A percentile compares a stretch with the other conserved stretches of the same genome.
These are phyloP conservation scores for Schizothecium vesticola DNA, from an alignment of 495 filamentous ascomycete genomes.

Conservation along the genomic window DNA sequence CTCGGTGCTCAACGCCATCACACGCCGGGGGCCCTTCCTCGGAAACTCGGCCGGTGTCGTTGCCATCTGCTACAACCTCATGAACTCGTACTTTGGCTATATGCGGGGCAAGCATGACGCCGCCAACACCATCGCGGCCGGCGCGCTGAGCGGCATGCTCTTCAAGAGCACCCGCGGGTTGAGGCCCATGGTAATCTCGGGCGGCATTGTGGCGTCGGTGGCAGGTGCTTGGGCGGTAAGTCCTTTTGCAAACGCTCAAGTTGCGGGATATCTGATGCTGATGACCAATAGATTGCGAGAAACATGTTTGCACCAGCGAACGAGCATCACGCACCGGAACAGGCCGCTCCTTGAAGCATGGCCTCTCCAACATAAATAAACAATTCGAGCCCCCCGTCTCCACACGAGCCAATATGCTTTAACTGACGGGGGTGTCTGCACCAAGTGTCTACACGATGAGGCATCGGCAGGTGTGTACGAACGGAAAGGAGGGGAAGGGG, in stretches of 20 bases:
- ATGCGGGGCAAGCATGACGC: conserved; percentile 85
- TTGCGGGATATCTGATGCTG: conserved; percentile 2
- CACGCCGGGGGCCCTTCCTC: conserved; percentile 88
- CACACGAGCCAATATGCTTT: conserved; percentile 14
- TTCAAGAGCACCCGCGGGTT: conserved; percentile 93
- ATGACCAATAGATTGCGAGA: conserved; percentile 23
- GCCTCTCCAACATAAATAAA: neutral
- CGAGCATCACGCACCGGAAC: neutral
- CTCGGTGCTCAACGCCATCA: conserved; percentile 87
- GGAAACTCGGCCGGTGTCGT: conserved; percentile 93
- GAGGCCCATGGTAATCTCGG: conserved; percentile 88
- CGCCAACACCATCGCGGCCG: conserved; percentile 79
- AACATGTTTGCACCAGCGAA: conserved; percentile 25
- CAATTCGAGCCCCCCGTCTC: neutral
- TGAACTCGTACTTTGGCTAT: conserved; percentile 87
- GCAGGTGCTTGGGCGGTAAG: conserved; percentile 87
- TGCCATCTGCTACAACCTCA: conserved; percentile 87
- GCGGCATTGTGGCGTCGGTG: conserved; percentile 74
- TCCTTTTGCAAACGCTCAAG: neutral
- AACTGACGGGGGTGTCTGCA: conserved; percentile 17
- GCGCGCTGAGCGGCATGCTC: conserved; percentile 80
- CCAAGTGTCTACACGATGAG: conserved; percentile 11
- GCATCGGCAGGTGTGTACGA: conserved; percentile 24
- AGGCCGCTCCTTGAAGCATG: neutral
- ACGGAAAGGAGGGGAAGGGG: conserved; percentile 1